Base-by-base conservation (phyloP, 805 yeast genomes). In the Sugiyamaella mastotermitis region DNA sequence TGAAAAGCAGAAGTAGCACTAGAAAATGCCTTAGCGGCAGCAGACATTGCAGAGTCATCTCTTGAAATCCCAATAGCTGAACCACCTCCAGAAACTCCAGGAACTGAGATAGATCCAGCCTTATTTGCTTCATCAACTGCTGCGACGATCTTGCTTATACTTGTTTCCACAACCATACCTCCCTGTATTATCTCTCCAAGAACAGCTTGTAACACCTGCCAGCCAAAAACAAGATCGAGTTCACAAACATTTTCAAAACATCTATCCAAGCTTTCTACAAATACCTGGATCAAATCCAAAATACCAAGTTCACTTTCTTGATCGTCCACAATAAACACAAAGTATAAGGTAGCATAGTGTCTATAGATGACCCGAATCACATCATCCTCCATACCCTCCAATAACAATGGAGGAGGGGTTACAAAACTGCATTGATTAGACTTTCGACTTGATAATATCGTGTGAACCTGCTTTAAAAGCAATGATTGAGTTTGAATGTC, bases 81-180 rank as follows among this genome's bases (percentile, higher is more conserved):
- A n/a, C n/a, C n/a, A 23, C 36, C 31, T n/a, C 40, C 38, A 10
- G 26, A 17, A 15, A 37, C 16, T 8, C 41, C 27, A 11, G 37
- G 33, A n/a, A n/a, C n/a, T n/a, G n/a, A n/a, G n/a, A n/a, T n/a
- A 1, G 35, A 33, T 14, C 35, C 31, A 14, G 53, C 58, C 21
- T 47, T 42, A 38, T 62, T 62, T 10, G 63, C 63, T 23, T 60
- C 60, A 38, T 65, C 68, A 3, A 64, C 68, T 0, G 70, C 74
- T 2, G 76, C 77, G 4, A 92, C 96, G 24, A 92, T 87, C 43
- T 81, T 76, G 18, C 65, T 55, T 15, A 87, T 85, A 49, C 80
- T 85, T 1, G 97, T 88, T 57, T 92, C 98, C 25, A 92, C 83
- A 6, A 92, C 98, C 94, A 92, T 81, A 0, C 98, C 98, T 18